Evolutionary conservation across 202 grass and related monocot species (phyloP), one percentile per base, ranked within the genome.

Genomic region (Carex arenaria): DNA sequence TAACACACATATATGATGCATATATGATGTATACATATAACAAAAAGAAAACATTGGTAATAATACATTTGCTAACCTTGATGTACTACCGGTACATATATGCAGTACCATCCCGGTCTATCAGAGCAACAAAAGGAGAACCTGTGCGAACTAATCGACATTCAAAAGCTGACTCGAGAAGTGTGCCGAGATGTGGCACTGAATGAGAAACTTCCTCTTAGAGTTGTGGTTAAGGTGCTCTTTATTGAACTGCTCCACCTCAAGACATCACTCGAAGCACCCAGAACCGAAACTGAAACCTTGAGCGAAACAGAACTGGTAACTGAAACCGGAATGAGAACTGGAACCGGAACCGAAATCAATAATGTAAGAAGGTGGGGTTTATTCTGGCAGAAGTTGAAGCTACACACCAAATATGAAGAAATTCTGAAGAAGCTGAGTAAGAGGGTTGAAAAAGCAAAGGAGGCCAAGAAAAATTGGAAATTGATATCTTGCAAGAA

Each of bases 201-300:
- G 85, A 98, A 98, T 76, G 90, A 98, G 78, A 86, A 87, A 2
- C 77, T 98, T 54, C 95, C 95, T 42, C 89, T 98, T n/a, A 87
- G 89, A 84, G 88, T 95, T 56, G 84, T 93, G 10, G 92, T 98
- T 49, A 93, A 98, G 67, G 93, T 95, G 66, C 95, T 98, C 83
- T 93, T 93, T 88, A 87, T 93, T 80, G 95, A 98, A 87, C 86
- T 94, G 80, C 89, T 95, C 72, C 90, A 88, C 56, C 90, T 98
- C 31, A 82, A 82, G 63, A 31, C 42, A 1, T 82, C 62, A 52
- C 22, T 67, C 63, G 61, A 26, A 3, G 10, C 26, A 20, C 20
- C 17, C 2, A 23, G 7, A 67, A 47, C 61, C 1, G 62, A 30
- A 3, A 26, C 43, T 1, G 62, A 30, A 3, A 26, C 43, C 15